phyloP scores from a whole-genome alignment of 2,329 filamentous ascomycete species.

The Fusarium sp. region DNA sequence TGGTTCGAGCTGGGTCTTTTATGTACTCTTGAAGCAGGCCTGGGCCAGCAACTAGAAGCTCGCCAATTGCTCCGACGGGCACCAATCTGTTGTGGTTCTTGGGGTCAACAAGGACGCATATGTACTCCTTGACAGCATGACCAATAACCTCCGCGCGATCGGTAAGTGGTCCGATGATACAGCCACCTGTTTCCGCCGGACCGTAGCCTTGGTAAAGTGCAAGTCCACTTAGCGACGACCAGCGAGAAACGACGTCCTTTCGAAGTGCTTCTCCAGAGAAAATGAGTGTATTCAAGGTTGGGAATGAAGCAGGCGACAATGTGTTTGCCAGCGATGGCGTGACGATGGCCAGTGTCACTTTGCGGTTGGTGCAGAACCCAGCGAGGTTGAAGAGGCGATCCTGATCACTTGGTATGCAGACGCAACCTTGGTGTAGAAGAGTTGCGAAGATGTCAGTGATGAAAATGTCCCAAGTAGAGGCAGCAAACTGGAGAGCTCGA shows the following conservation, averaged over 20 bases:
- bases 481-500: background rate
- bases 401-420: conserved; percentile 1
- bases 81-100: conserved; percentile 1
- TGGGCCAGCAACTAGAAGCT: background rate
- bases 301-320: background rate
- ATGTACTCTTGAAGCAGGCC: conserved; percentile 1
- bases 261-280: conserved; percentile 1
- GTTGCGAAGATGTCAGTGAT: conserved; percentile 2
- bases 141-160: background rate
- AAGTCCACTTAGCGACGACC: background rate
- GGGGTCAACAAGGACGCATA: background rate
- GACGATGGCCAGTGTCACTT: background rate
- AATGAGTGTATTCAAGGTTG: background rate
- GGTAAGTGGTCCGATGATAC: background rate
- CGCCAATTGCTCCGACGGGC: background rate
- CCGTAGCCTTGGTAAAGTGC: background rate
- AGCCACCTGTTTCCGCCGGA: conserved; percentile 2
- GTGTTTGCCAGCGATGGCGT: background rate
- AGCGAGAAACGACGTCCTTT: background rate
- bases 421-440: background rate
- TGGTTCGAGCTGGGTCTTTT: background rate
- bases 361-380: background rate
- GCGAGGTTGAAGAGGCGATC: conserved; percentile 2
- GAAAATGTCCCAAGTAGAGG: conserved; percentile 1
- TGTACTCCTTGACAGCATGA: background rate